These are phyloP conservation scores for Leccinum fibrillosum DNA, from an alignment of 768 basidiomycete species.

Conservation along the genomic window DNA sequence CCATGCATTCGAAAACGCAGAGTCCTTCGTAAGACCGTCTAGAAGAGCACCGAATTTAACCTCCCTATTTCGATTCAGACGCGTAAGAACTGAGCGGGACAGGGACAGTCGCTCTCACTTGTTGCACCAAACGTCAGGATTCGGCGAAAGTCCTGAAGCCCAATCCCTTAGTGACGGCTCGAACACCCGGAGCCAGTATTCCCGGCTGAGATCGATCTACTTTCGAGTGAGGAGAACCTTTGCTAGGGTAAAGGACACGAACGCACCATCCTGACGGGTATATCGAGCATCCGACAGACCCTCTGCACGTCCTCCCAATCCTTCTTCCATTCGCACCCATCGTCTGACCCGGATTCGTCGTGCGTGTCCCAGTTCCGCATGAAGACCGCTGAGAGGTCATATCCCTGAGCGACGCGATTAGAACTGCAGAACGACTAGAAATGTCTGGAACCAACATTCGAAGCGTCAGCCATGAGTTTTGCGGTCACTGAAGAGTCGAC, in stretches of 20 bases:
- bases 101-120: slow-evolving; percentile 38
- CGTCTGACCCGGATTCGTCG: slow-evolving; percentile 74
- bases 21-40: slow-evolving; percentile 47
- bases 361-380: slow-evolving; percentile 97
- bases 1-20: slow-evolving; percentile 46
- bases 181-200: slow-evolving; percentile 92
- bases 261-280: slow-evolving; percentile 70
- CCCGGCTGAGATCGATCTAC: slow-evolving; percentile 81
- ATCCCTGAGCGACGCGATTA: slow-evolving; percentile 47
- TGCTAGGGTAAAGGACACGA: background rate
- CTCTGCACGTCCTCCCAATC: slow-evolving; percentile 90
- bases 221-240: slow-evolving; percentile 3
- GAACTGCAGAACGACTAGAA: background rate
- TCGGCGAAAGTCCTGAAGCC: slow-evolving; percentile 80
- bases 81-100: background rate
- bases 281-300: slow-evolving; percentile 69
- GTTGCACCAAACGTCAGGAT: slow-evolving; percentile 94
- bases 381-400: slow-evolving; percentile 82
- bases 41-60: slow-evolving; percentile 89
- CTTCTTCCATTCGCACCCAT: slow-evolving; percentile 93
- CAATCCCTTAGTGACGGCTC: slow-evolving; percentile 78
- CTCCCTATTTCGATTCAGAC: slow-evolving; percentile 47
- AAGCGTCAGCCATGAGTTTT: slow-evolving; percentile 55
- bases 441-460: slow-evolving; percentile 40
- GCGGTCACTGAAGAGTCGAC: slow-evolving; percentile 93